Conservation (phyloP, 2,329 filamentous ascomycete genomes). For the Aspergillus pseudonomiae region DNA sequence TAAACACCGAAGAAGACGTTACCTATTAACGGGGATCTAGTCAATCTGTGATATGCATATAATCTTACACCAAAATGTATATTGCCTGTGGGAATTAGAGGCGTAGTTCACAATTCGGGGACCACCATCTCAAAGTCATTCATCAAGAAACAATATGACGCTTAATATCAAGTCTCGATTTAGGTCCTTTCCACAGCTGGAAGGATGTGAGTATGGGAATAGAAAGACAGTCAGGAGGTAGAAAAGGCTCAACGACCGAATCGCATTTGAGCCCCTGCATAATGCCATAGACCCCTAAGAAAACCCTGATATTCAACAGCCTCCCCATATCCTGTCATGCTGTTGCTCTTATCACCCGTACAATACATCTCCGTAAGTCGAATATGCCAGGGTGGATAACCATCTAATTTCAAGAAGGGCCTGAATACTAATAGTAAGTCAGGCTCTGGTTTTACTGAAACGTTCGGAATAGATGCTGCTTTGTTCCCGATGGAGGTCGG, state of each 20-base stretch:
- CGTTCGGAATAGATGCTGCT: not conserved
- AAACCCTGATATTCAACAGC: conserved; percentile 92
- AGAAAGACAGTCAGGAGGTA: not conserved
- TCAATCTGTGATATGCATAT: not conserved
- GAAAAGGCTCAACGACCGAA: conserved; percentile 61
- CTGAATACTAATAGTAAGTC: conserved; percentile 88
- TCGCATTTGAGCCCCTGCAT: conserved; percentile 84
- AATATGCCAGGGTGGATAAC: conserved; percentile 96
- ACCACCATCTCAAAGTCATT: not conserved
- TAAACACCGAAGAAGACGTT: not conserved
- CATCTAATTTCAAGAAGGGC: conserved; percentile 78
- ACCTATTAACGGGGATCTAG: not conserved
- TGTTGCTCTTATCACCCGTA: conserved; percentile 49
- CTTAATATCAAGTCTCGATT: not conserved
- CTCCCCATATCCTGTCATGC: conserved; percentile 41
- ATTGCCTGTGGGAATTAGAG: not conserved
- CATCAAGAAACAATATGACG: not conserved
- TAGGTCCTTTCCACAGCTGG: not conserved
- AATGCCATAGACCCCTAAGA: conserved; percentile 79
- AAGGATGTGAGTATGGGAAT: not conserved
- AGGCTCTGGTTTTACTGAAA: conserved; percentile 76
- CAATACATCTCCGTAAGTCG: conserved; percentile 91
- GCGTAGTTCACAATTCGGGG: not conserved
- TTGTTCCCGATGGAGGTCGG: conserved; percentile 7
- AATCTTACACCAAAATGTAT: not conserved